A percentile compares a stretch with the other conserved stretches of the same genome.
Evolutionary conservation across 2,329 filamentous ascomycete genomes (phyloP).

Genomic region (Arthrobotrys pseudoclavata): DNA sequence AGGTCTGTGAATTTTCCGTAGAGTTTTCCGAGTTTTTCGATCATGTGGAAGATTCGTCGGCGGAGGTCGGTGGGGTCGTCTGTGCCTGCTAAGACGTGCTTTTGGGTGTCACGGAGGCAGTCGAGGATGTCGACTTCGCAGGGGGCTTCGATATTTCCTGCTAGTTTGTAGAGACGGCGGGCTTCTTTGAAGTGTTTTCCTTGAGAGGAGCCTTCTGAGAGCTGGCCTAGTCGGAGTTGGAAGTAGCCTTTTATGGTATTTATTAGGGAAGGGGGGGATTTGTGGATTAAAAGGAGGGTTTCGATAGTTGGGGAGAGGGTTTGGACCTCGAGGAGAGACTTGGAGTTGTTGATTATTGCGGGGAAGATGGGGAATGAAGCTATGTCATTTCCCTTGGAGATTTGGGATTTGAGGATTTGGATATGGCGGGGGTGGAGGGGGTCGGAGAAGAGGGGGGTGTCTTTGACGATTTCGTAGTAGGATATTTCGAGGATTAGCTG

Average conservation of each 20-base stretch:
- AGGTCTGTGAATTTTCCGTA: slow-evolving; percentile 53
- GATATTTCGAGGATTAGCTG: slow-evolving; percentile 39
- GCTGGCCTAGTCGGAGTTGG: slow-evolving; percentile 37
- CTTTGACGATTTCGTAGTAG: slow-evolving; percentile 47
- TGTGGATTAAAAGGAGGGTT: slow-evolving; percentile 17
- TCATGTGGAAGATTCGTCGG: slow-evolving; percentile 18
- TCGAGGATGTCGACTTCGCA: slow-evolving; percentile 54
- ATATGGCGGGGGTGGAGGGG: slow-evolving; percentile 21
- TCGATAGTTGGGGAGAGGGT: not conserved
- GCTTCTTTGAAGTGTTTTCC: slow-evolving; percentile 49
- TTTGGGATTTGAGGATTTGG: slow-evolving; percentile 42
- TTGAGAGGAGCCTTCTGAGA: slow-evolving; percentile 20
- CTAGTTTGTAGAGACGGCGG: slow-evolving; percentile 32
- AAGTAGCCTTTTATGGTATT: slow-evolving; percentile 49
- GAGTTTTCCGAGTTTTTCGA: slow-evolving; percentile 41
- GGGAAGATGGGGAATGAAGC: slow-evolving; percentile 37
- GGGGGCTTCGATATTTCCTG: slow-evolving; percentile 48
- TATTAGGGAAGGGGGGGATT: slow-evolving; percentile 10
- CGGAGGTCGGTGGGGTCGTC: slow-evolving; percentile 17
- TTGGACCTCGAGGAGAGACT: not conserved
- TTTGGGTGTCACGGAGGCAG: slow-evolving; percentile 24
- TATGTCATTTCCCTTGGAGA: slow-evolving; percentile 34
- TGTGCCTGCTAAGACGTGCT: slow-evolving; percentile 19
- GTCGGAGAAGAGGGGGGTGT: slow-evolving; percentile 8
- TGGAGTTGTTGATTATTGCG: slow-evolving; percentile 35